Evolutionary conservation across 768 basidiomycete genomes (phyloP).

Genomic region (Suillus tomentosus): DNA sequence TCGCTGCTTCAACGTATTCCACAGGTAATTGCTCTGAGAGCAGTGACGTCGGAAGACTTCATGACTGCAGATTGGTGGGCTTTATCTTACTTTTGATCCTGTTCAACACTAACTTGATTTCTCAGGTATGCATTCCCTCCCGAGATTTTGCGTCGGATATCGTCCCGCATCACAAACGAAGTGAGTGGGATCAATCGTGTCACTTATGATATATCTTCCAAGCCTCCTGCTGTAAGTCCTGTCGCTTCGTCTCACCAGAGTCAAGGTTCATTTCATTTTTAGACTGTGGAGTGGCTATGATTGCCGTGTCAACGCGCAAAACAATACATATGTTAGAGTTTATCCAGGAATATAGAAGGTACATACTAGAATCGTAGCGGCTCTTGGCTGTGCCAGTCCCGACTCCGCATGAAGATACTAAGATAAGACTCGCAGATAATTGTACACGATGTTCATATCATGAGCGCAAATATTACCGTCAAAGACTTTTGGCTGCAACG

Average conservation of each 20-base stretch:
- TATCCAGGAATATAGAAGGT: neutral
- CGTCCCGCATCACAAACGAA: slow-evolving; percentile 97
- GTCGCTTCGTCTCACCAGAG: neutral
- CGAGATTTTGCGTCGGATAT: slow-evolving; percentile 85
- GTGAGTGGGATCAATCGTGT: slow-evolving; percentile 95
- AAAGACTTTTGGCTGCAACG: too few relatives aligned
- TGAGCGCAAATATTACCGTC: too few relatives aligned
- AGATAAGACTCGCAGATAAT: too few relatives aligned
- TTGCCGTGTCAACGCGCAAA: neutral
- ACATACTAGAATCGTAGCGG: neutral
- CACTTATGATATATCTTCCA: slow-evolving; percentile 95
- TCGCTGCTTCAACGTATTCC: slow-evolving; percentile 11
- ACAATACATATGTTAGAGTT: neutral
- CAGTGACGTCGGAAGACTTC: slow-evolving; percentile 98
- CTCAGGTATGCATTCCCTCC: slow-evolving; percentile 93
- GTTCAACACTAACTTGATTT: slow-evolving; percentile 31
- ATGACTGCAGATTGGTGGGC: slow-evolving; percentile 98
- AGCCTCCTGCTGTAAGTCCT: slow-evolving; percentile 83
- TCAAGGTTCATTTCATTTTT: neutral
- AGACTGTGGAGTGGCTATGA: slow-evolving; percentile 51
- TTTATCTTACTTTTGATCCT: slow-evolving; percentile 6
- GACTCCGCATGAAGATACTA: too few relatives aligned
- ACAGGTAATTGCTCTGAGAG: slow-evolving; percentile 90
- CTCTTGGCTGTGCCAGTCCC: too few relatives aligned
- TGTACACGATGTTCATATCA: too few relatives aligned